A percentile compares a stretch with the other conserved stretches of the same genome.
These are phyloP conservation scores for Barnettozyma sp. DNA, from an alignment of 805 yeast genomes.

Conservation along the genomic window DNA sequence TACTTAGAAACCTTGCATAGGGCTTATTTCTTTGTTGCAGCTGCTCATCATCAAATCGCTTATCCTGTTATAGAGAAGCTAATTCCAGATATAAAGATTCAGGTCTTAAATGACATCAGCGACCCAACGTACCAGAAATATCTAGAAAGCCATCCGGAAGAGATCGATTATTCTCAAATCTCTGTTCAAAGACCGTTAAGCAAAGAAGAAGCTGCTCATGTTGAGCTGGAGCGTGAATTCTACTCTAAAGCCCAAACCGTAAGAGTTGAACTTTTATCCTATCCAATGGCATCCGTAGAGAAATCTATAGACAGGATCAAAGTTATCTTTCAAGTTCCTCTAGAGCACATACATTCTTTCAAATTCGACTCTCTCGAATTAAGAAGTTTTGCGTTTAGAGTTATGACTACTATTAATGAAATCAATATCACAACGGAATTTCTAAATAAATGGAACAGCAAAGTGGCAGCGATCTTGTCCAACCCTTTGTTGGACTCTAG, in stretches of 20 bases:
- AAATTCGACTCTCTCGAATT: slow-evolving; percentile 8
- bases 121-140: slow-evolving; percentile 8
- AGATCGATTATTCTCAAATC: slow-evolving; percentile 24
- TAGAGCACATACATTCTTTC: not conserved
- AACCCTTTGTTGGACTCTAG: slow-evolving; percentile 47
- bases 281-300: slow-evolving; percentile 23
- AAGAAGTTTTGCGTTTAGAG: slow-evolving; percentile 10
- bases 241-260: slow-evolving; percentile 57
- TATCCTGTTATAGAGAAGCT: slow-evolving; percentile 26
- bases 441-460: slow-evolving; percentile 45
- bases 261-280: slow-evolving; percentile 44
- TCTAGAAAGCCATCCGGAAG: not conserved
- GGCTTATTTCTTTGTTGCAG: slow-evolving; percentile 69
- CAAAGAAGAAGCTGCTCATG: slow-evolving; percentile 31
- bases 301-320: slow-evolving; percentile 7
- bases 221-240: slow-evolving; percentile 41
- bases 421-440: slow-evolving; percentile 46
- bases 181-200: slow-evolving; percentile 17
- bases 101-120: slow-evolving; percentile 12
- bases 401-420: slow-evolving; percentile 22
- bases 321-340: not conserved
- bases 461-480: slow-evolving; percentile 36
- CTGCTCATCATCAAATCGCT: slow-evolving; percentile 56
- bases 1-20: slow-evolving; percentile 64
- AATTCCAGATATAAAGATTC: slow-evolving; percentile 23